Evolutionary conservation across 169 alveolate genomes (phyloP).

Genomic region (Babesia ovis): DNA sequence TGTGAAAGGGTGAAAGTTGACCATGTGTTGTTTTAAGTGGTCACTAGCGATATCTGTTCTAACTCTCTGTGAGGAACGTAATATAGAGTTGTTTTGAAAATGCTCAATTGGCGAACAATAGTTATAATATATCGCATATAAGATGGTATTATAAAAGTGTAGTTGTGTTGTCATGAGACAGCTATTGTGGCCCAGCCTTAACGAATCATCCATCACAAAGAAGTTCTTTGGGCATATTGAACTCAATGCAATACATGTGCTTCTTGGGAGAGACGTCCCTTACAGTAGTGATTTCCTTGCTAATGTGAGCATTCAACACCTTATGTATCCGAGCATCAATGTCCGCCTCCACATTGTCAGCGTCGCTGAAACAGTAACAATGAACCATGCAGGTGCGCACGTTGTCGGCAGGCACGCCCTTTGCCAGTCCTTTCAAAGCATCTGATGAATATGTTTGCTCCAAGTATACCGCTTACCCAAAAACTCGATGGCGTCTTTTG

Average conservation of each 20-base stretch:
- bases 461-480: slow-evolving; percentile 67
- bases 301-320: not conserved
- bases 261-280: slow-evolving; percentile 61
- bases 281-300: slow-evolving; percentile 26
- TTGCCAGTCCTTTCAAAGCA: slow-evolving; percentile 29
- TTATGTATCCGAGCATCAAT: slow-evolving; percentile 13
- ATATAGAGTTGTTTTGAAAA: not conserved
- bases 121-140: not conserved
- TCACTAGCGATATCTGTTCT: no score
- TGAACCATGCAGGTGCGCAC: slow-evolving; percentile 38
- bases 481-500: slow-evolving; percentile 86
- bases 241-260: slow-evolving; percentile 65
- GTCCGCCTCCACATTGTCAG: slow-evolving; percentile 25
- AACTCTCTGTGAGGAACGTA: no score
- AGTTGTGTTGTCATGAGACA: not conserved
- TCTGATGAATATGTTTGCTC: slow-evolving; percentile 8
- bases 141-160: not conserved
- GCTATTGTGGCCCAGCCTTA: not conserved
- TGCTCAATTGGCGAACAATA: not conserved
- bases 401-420: not conserved
- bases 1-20: not conserved
- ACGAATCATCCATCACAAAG: slow-evolving; percentile 16
- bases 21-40: no score
- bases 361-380: slow-evolving; percentile 53
- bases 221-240: slow-evolving; percentile 27